Evolutionary conservation across 129 eudicot species (phyloP).

Genomic region (Rutidosis leptorrhynchoides): DNA sequence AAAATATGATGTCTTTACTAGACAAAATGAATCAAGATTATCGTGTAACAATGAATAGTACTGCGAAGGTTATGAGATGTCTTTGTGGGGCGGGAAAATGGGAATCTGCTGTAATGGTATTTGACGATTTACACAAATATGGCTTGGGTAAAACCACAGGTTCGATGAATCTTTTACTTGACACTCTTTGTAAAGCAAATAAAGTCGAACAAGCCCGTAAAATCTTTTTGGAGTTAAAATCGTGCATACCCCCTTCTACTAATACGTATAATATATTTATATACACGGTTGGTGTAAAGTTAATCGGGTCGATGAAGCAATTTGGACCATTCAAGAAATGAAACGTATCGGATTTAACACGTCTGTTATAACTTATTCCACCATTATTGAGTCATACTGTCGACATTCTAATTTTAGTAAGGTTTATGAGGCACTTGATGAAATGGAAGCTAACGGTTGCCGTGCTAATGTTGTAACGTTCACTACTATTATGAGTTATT

Average conservation of each 20-base stretch:
- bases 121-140: conserved; percentile 53
- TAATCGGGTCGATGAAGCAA: conserved; percentile 79
- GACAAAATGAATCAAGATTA: conserved; percentile 47
- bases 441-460: conserved; percentile 48
- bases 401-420: conserved; percentile 38
- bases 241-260: conserved; percentile 54
- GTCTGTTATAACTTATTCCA: conserved; percentile 78
- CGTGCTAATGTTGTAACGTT: conserved; percentile 69
- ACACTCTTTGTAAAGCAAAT: conserved; percentile 72
- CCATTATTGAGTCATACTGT: conserved; percentile 71
- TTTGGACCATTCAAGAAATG: conserved; percentile 95
- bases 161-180: conserved; percentile 83
- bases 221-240: conserved; percentile 62
- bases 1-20: conserved; percentile 50
- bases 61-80: conserved; percentile 78
- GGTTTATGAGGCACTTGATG: conserved; percentile 65
- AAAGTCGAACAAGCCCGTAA: conserved; percentile 83
- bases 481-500: conserved; percentile 69
- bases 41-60: conserved; percentile 46
- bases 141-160: conserved; percentile 73
- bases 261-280: conserved; percentile 76
- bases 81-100: conserved; percentile 72
- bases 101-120: conserved; percentile 57
- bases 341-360: conserved; percentile 68
- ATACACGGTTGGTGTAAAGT: conserved; percentile 95